Evolutionary conservation across 1,284 basidiomycete genomes (phyloP).

Genomic region (Ustilago crameri): DNA sequence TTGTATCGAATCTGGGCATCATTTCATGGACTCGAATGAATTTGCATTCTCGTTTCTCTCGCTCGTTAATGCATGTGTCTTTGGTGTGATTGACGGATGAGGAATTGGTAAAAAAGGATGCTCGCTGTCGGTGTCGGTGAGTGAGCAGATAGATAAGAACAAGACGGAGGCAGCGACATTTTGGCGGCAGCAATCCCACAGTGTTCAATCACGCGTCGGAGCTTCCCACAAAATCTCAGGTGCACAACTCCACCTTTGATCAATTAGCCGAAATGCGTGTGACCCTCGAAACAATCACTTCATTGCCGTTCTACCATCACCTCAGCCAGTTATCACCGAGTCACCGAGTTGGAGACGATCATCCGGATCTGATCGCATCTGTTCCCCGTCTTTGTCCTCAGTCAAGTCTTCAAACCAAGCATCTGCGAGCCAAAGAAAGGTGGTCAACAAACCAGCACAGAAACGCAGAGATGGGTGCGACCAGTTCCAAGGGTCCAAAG

Average conservation of each 20-base stretch:
- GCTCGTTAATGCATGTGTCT: no score
- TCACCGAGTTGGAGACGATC: no score
- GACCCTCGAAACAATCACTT: constrained; percentile 4
- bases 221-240: neutral
- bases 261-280: constrained; percentile 8
- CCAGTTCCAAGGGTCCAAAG: constrained; percentile 71
- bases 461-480: constrained; percentile 47
- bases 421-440: neutral
- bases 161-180: neutral
- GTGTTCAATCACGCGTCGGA: constrained; percentile 4
- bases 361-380: no score
- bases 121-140: neutral
- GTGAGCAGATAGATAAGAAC: constrained; percentile 1
- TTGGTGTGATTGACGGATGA: no score
- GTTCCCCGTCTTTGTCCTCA: no score
- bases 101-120: no score
- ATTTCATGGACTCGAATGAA: constrained; percentile 15
- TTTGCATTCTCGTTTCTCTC: constrained; percentile 2
- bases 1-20: constrained; percentile 30
- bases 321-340: neutral
- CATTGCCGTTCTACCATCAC: constrained; percentile 9
- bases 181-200: neutral
- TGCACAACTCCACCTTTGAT: constrained; percentile 5
- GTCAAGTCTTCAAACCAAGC: neutral
- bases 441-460: neutral